These are phyloP conservation scores for Tulasnella calospora DNA, from an alignment of 768 basidiomycete genomes.

Conservation along the genomic window DNA sequence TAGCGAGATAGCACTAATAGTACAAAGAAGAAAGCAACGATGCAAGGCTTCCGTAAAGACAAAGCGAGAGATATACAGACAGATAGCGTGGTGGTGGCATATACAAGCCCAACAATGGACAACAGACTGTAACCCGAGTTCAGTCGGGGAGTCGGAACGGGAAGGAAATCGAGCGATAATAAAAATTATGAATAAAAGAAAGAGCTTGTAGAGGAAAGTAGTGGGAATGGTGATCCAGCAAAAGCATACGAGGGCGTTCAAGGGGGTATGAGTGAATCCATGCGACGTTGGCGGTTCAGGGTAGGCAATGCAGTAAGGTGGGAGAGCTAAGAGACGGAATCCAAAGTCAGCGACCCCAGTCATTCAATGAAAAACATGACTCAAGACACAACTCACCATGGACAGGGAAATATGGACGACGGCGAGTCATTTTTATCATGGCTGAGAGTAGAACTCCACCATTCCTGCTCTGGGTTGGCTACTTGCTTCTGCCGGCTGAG, in stretches of 20 bases:
- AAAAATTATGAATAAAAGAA: neutral
- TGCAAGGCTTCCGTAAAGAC: neutral
- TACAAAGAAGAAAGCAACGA: neutral
- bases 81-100: neutral
- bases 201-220: neutral
- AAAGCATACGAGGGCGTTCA: neutral
- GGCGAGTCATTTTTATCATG: neutral
- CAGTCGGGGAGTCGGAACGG: neutral
- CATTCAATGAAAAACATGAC: no score
- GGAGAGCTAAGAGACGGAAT: neutral
- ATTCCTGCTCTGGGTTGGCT: neutral
- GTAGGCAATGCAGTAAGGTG: neutral
- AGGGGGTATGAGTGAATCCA: neutral
- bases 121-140: no score
- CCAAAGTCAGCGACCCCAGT: neutral
- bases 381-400: neutral
- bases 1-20: neutral
- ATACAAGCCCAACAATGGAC: neutral
- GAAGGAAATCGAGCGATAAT: neutral
- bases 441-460: neutral
- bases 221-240: neutral
- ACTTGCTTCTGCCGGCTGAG: neutral
- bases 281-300: no score
- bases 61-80: neutral
- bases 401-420: neutral